Evolutionary conservation across 2,329 filamentous ascomycete genomes (phyloP).

Genomic region (Teratosphaeria zuluensis): DNA sequence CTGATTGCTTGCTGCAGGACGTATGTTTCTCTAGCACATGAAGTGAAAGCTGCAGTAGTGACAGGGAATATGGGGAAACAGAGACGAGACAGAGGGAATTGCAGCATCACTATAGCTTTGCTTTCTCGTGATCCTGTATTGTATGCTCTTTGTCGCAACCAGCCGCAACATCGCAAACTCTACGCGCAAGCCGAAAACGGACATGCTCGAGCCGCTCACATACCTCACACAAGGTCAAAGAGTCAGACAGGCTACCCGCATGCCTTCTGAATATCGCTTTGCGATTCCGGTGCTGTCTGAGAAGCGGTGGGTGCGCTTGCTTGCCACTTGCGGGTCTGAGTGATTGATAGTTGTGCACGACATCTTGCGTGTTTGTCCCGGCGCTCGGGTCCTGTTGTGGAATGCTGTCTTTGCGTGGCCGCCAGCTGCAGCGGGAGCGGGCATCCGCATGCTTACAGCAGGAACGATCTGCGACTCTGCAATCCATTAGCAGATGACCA

Average conservation of each 20-base stretch:
- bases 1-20: neutral
- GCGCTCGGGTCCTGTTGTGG: neutral
- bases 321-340: constrained; percentile 1
- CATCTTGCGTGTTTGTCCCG: neutral
- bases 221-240: constrained; percentile 15
- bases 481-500: neutral
- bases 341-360: neutral
- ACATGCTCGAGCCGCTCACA: constrained; percentile 6
- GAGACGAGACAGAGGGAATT: neutral
- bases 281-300: neutral
- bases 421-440: neutral
- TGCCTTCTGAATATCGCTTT: neutral
- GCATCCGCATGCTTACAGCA: neutral
- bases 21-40: neutral
- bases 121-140: neutral
- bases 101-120: neutral
- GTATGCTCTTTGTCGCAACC: constrained; percentile 11
- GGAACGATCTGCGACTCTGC: neutral
- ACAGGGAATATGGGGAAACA: neutral
- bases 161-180: constrained; percentile 7
- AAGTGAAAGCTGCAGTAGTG: neutral
- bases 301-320: neutral
- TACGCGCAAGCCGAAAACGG: constrained; percentile 14
- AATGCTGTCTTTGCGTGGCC: neutral
- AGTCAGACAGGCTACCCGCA: constrained; percentile 2